phyloP scores from a whole-genome alignment of 805 yeast genomes.

The Saccharomycopsis malanga region DNA sequence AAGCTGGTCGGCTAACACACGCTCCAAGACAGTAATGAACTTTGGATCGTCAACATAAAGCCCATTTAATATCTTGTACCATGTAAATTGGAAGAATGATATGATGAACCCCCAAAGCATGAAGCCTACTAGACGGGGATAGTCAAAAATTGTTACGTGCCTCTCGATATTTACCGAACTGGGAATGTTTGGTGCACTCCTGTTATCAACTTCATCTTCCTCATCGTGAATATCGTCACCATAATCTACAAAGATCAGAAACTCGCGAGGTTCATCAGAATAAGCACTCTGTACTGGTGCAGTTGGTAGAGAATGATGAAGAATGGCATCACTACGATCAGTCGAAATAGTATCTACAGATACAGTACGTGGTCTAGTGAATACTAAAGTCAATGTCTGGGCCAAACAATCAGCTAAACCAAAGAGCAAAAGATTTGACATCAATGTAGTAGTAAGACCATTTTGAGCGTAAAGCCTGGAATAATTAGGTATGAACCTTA shows the following conservation, averaged over 20 bases:
- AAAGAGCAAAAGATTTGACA: slow-evolving; percentile 71
- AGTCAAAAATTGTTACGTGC: slow-evolving; percentile 41
- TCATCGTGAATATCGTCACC: slow-evolving; percentile 30
- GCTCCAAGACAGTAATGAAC: slow-evolving; percentile 74
- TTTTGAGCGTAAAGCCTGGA: slow-evolving; percentile 53
- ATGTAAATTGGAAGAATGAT: slow-evolving; percentile 77
- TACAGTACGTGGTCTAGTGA: slow-evolving; percentile 2
- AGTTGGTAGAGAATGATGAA: too few species aligned
- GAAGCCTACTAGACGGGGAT: slow-evolving; percentile 68
- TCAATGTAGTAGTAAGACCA: slow-evolving; percentile 69
- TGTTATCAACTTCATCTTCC: slow-evolving; percentile 15
- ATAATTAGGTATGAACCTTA: slow-evolving; percentile 50
- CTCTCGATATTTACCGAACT: slow-evolving; percentile 1
- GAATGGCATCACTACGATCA: background rate
- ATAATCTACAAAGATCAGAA: slow-evolving; percentile 26
- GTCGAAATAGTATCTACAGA: background rate
- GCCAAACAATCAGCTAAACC: slow-evolving; percentile 93
- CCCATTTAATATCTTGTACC: slow-evolving; percentile 78
- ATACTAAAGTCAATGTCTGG: slow-evolving; percentile 45
- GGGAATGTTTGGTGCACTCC: slow-evolving; percentile 16
- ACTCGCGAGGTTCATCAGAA: slow-evolving; percentile 22
- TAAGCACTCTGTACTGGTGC: slow-evolving; percentile 20
- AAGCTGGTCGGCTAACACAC: slow-evolving; percentile 86
- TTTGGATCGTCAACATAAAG: slow-evolving; percentile 77
- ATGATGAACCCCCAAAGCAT: slow-evolving; percentile 81